These are phyloP conservation scores for Spiromastix sp. DNA, from an alignment of 2,329 filamentous ascomycete genomes.

Conservation along the genomic window DNA sequence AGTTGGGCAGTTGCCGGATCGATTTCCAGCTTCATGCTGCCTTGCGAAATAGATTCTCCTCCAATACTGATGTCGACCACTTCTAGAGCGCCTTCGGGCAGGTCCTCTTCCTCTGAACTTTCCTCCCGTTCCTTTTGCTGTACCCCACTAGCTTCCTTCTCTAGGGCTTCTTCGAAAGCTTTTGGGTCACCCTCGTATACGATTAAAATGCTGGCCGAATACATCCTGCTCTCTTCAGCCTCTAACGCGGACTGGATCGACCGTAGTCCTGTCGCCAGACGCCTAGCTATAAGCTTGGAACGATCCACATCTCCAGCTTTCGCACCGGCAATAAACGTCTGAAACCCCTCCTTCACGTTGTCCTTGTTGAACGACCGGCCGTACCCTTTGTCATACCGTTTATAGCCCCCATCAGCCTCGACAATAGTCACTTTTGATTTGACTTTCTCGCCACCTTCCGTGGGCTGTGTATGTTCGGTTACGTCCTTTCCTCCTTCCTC, in stretches of 20 bases:
- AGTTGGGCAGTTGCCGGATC: constrained; percentile 29
- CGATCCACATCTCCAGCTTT: constrained; percentile 31
- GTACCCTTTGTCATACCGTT: constrained; percentile 56
- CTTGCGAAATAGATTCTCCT: constrained; percentile 18
- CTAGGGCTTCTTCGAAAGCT: constrained; percentile 41
- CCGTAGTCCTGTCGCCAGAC: constrained; percentile 32
- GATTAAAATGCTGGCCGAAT: constrained; percentile 53
- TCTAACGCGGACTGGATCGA: constrained; percentile 40
- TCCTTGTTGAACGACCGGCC: constrained; percentile 47
- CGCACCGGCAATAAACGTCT: constrained; percentile 43
- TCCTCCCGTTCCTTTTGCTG: constrained; percentile 16
- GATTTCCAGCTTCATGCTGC: constrained; percentile 25
- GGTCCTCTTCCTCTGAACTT: constrained; percentile 8
- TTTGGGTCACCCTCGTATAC: constrained; percentile 56
- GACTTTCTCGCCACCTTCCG: constrained; percentile 42
- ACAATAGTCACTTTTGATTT: constrained; percentile 34
- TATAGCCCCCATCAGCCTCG: constrained; percentile 40
- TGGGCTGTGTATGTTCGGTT: constrained; percentile 28
- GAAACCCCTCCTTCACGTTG: constrained; percentile 48
- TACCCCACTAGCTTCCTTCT: constrained; percentile 24
- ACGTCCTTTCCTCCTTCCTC: constrained; percentile 24
- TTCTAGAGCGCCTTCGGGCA: constrained; percentile 19
- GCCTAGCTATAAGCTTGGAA: constrained; percentile 32
- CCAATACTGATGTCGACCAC: constrained; percentile 22
- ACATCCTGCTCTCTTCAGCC: constrained; percentile 55